Evolutionary conservation across 2,329 filamentous ascomycete genomes (phyloP).

Genomic region (Coleophoma crateriformis): DNA sequence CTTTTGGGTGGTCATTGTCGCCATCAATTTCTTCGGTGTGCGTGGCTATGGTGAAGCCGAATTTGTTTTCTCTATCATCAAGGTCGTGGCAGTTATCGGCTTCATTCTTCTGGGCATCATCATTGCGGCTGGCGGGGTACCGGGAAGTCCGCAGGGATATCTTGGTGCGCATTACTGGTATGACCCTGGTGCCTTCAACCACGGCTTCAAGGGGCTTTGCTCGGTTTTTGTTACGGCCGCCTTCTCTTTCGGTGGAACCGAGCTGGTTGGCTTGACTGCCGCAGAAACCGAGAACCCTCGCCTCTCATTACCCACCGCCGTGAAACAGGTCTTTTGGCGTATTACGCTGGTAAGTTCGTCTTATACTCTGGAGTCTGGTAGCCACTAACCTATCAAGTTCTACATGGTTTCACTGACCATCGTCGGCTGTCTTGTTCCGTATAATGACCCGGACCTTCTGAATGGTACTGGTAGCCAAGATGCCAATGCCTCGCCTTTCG

Average conservation of each 20-base stretch:
- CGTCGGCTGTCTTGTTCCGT: slow-evolving; percentile 43
- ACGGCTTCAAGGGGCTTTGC: slow-evolving; percentile 45
- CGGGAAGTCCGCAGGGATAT: slow-evolving; percentile 41
- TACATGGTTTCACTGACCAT: slow-evolving; percentile 47
- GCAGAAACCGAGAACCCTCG: slow-evolving; percentile 44
- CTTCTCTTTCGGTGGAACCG: slow-evolving; percentile 46
- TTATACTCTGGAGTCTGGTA: too few species aligned
- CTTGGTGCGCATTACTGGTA: slow-evolving; percentile 45
- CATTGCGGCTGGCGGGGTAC: slow-evolving; percentile 54
- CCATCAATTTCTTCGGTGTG: slow-evolving; percentile 84
- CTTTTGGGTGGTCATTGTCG: slow-evolving; percentile 70
- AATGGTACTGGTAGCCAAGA: slow-evolving; percentile 29
- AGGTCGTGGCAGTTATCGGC: slow-evolving; percentile 67
- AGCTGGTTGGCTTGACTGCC: slow-evolving; percentile 46
- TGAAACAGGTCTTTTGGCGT: slow-evolving; percentile 50
- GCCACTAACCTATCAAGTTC: slow-evolving; percentile 24
- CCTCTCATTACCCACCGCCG: slow-evolving; percentile 41
- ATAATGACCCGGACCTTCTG: slow-evolving; percentile 34
- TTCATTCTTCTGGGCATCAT: slow-evolving; percentile 58
- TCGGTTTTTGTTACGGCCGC: slow-evolving; percentile 46
- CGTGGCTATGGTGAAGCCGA: slow-evolving; percentile 85
- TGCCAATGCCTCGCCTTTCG: slow-evolving; percentile 46
- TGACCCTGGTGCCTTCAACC: slow-evolving; percentile 35
- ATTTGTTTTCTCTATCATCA: slow-evolving; percentile 81
- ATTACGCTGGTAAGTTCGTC: slow-evolving; percentile 30